Evolutionary conservation across 768 basidiomycete genomes (phyloP), one percentile per base, ranked within the genome.

Genomic region (Arthromyces matolae): DNA sequence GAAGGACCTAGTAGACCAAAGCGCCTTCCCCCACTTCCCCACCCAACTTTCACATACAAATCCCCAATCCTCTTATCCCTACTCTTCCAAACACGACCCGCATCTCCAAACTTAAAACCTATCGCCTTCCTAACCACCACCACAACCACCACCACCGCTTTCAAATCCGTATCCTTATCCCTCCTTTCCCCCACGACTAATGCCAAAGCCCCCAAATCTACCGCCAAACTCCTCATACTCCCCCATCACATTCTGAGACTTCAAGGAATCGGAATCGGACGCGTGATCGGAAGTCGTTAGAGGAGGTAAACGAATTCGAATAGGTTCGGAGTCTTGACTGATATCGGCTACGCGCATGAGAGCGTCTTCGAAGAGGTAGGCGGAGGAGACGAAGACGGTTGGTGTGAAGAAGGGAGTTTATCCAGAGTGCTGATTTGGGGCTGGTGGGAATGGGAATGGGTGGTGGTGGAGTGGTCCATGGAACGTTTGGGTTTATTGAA

Each of bases 301-400:
- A n/a, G n/a, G n/a, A n/a, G n/a, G n/a, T n/a, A n/a, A n/a, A 31
- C 72, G 74, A 57, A 92, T 79, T 9, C 85, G 78, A n/a, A 88
- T 65, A 0, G 87, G 78, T 59, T 86, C 84, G 1, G 74, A 71
- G 8, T 87, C 84, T 52, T 84, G 77, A 0, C 83, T 82, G 19
- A 90, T 64, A 60, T 89, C 86, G 9, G 80, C 77, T 40, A 92
- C 80, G 12, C 84, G 78, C 27, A 92, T 84, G 58, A 82, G 74
- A 13, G 77, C 71, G 55, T 80, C 79, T 64, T 82, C 80, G 4
- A 82, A 62, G 69, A 84, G 81, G 64, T 88, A 86, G 13, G 79
- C 69, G 27, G 80, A 47, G 5, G 76, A 67, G 7, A 64, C 66
- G 63, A 84, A 82, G 41, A 89, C 69, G 23, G 80, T 72, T 3